Evolutionary conservation across 352 stramenopile genomes (phyloP), one percentile per base, ranked within the genome.

Genomic region (Globisporangium spinosum): DNA sequence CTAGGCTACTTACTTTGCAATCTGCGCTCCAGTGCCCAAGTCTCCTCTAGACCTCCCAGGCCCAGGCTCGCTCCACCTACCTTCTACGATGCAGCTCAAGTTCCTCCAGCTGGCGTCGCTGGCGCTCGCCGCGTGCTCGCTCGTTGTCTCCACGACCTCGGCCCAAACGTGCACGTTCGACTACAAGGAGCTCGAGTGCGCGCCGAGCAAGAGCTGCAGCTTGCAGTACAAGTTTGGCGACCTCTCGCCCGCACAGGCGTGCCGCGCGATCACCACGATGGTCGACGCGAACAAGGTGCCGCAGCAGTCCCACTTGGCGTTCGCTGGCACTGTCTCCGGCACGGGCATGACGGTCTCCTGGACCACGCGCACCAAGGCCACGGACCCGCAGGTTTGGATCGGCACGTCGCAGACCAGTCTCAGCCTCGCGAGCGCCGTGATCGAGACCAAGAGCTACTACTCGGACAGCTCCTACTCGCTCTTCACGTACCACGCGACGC

Each of bases 321-420:
- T 77, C 32, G 76, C 83, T 32, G 80, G 79, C 27, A 67, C 58
- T 6, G 64, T 74, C 15, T 20, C 72, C 1, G 79, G 82, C 29
- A 87, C 82, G 7, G 77, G 58, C 15, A 90, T 90, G 82, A 79
- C 75, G 2, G 55, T 89, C 22, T 90, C 82, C n/a, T 90, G 82
- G 82, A 76, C 79, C 17, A 89, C 80, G 3, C 85, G 77, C 55
- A 71, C 77, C 25, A 43, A 73, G 1, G 74, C 86, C 27, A 56
- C 55, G 0, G 78, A 89, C 69, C 79, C 65, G 29, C 64, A 70
- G 7, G 72, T 89, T 12, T 91, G 83, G 83, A 51, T 89, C 29
- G 79, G 78, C 25, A 58, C 62, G 0, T 74, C 78, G 0, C 54
- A 70, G 9, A 59, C 77, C 13, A 70, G 43, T 3, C 60, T 89